These are phyloP conservation scores for Microthlaspi erraticum DNA, from an alignment of 345 rosid genomes.

Conservation along the genomic window DNA sequence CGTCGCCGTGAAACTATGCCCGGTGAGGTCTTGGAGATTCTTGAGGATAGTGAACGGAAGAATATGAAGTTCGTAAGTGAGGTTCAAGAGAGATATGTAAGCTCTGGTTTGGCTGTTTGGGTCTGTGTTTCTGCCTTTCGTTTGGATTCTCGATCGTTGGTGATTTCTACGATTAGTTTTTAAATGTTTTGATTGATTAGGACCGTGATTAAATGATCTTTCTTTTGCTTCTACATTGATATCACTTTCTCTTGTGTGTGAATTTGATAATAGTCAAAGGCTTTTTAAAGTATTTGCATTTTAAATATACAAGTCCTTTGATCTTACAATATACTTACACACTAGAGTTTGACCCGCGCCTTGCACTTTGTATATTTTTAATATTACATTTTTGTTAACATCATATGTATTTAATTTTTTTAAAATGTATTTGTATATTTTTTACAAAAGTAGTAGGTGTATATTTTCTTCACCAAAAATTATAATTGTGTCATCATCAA, in stretches of 20 bases:
- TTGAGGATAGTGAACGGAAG: conserved; percentile 62
- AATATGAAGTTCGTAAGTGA: conserved; percentile 63
- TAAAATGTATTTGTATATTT: too few relatives aligned
- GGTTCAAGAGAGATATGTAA: conserved; percentile 62
- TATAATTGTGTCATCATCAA: too few relatives aligned
- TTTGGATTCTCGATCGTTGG: conserved; percentile 51
- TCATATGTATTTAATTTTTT: too few relatives aligned
- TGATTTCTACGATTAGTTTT: background rate
- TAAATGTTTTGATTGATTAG: conserved; percentile 2
- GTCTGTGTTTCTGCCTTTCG: conserved; percentile 53
- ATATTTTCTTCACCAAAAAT: too few relatives aligned
- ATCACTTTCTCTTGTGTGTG: conserved; percentile 11
- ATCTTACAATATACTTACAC: too few relatives aligned
- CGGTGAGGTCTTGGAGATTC: conserved; percentile 56
- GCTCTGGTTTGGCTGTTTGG: conserved; percentile 51
- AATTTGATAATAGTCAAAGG: too few relatives aligned
- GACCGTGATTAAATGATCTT: background rate
- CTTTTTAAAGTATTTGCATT: too few relatives aligned
- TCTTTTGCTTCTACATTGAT: background rate
- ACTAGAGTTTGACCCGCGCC: too few relatives aligned
- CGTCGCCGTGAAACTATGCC: conserved; percentile 53
- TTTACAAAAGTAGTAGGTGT: too few relatives aligned
- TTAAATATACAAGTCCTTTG: too few relatives aligned
- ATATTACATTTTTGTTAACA: too few relatives aligned
- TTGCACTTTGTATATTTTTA: too few relatives aligned